Evolutionary conservation across 441 rosid genomes (phyloP).

Genomic region (Eugenia klotzschiana): DNA sequence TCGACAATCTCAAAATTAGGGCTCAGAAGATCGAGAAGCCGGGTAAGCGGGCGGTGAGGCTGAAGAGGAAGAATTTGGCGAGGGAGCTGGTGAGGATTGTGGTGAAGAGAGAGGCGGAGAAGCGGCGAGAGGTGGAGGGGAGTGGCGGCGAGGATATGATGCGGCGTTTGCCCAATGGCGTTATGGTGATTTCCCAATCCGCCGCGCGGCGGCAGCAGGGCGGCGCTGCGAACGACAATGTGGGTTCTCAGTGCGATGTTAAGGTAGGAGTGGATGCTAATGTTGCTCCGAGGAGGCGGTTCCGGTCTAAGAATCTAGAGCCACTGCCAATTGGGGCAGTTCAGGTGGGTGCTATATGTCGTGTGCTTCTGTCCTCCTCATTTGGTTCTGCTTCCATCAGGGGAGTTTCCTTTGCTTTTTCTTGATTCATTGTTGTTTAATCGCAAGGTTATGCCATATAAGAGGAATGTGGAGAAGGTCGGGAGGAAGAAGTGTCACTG

Average conservation of each 20-base stretch:
- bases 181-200: constrained; percentile 72
- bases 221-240: constrained; percentile 21
- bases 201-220: constrained; percentile 21
- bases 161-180: constrained; percentile 76
- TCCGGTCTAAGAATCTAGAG: constrained; percentile 80
- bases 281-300: constrained; percentile 33
- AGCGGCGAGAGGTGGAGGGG: constrained; percentile 22
- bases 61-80: constrained; percentile 53
- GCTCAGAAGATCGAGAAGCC: constrained; percentile 24
- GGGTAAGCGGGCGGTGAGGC: constrained; percentile 30
- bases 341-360: constrained; percentile 29
- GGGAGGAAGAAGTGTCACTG: constrained; percentile 75
- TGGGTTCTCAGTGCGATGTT: constrained; percentile 42
- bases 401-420: background rate
- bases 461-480: constrained; percentile 36
- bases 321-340: constrained; percentile 52
- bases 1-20: constrained; percentile 28
- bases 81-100: constrained; percentile 70
- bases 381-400: background rate
- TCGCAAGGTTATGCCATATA: constrained; percentile 47
- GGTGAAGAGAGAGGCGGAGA: constrained; percentile 64
- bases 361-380: background rate
- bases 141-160: constrained; percentile 34
- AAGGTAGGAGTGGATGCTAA: constrained; percentile 43
- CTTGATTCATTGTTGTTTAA: background rate